Evolutionary conservation across 768 basidiomycete genomes (phyloP).

Genomic region (Hirschioporus abietinus): DNA sequence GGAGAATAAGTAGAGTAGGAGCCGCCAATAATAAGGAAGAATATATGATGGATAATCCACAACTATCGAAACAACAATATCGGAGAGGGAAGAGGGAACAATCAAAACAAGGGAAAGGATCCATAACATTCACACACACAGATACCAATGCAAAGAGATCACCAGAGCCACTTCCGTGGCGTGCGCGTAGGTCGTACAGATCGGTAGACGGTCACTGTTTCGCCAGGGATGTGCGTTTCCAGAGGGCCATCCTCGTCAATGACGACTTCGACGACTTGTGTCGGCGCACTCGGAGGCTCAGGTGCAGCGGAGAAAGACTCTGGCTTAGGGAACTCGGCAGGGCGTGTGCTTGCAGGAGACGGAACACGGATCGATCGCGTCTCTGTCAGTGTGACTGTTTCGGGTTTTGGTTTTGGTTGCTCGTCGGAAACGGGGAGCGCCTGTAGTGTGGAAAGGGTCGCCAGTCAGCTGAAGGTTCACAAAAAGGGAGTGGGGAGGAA

Average conservation of each 20-base stretch:
- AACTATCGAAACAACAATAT: neutral
- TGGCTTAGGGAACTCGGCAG: constrained; percentile 67
- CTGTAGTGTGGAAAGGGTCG: constrained; percentile 1
- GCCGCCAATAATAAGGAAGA: neutral
- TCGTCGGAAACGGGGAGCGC: neutral
- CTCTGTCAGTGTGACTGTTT: constrained; percentile 48
- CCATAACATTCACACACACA: neutral
- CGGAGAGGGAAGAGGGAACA: neutral
- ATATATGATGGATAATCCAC: neutral
- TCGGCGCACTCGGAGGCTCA: constrained; percentile 61
- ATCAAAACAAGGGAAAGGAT: neutral
- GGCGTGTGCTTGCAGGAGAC: constrained; percentile 73
- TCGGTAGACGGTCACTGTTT: neutral
- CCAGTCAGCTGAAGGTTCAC: constrained; percentile 30
- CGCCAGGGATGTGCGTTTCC: neutral
- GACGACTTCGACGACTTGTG: constrained; percentile 62
- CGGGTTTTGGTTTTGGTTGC: constrained; percentile 12
- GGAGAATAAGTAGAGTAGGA: neutral
- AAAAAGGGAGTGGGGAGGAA: constrained; percentile 35
- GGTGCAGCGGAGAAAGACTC: constrained; percentile 53
- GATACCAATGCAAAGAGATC: neutral
- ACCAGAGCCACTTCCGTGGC: neutral
- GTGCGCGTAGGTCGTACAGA: neutral
- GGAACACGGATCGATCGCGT: constrained; percentile 56
- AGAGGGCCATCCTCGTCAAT: constrained; percentile 47